Evolutionary conservation across 1,284 basidiomycete species (phyloP), one percentile per base, ranked within the genome.

Genomic region (Mycena citricolor): DNA sequence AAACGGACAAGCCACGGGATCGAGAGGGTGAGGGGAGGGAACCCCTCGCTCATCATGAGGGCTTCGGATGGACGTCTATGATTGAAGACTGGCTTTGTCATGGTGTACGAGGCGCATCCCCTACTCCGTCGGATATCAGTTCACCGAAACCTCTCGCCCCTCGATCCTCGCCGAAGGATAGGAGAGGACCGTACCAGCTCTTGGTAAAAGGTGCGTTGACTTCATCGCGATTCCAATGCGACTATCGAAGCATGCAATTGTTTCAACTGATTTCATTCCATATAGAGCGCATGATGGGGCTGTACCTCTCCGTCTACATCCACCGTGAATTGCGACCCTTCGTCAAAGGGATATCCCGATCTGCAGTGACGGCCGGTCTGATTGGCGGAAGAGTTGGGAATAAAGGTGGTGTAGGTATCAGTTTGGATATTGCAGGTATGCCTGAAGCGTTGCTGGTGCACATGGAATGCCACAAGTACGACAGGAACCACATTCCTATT

Each of bases 331-430:
- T 84, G 20, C 69, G 70, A 29, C 70, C 72, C 36, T 67, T 84
- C 16, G 76, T 90, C 4, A 66, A 67, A 68, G 83, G 83, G 8
- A 76, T 71, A 5, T 86, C 83, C 0, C 82, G 77, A 49, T 81
- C 79, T 13, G 77, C 81, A 11, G 92, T 94, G 3, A 86, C 90
- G 8, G 78, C 89, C 19, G 91, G 91, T 8, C 67, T 94, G n/a
- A 86, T 94, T 26, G 87, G 89, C 8, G 91, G 92, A 0, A 71
- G 91, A 30, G 74, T 94, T 2, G 90, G 90, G 2, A 93, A 93
- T 59, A 91, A 91, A 58, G 89, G 88, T 4, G 90, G 83, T 11
- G 86, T 92, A 13, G 92, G 88, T 12, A 83, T 94, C 49, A 88
- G 85, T 44, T 61, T 93, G 33, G 83, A 89, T 51, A 68, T 94